Evolutionary conservation across 208 protist species (phyloP).

Genomic region (Leishmania guyanensis): DNA sequence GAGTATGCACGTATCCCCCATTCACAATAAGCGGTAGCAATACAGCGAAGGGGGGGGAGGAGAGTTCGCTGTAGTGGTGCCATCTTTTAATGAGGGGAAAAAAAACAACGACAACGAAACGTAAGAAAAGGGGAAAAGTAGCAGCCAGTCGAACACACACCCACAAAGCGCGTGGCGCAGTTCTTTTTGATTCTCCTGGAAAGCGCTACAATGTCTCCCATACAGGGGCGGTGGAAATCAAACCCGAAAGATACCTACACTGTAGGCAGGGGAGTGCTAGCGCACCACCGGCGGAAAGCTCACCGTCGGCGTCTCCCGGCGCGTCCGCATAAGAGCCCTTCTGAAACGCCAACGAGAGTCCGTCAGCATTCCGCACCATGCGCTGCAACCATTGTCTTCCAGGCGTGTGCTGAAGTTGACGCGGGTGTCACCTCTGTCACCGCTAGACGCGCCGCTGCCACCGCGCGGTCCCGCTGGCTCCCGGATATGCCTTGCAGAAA

Average conservation of each 20-base stretch:
- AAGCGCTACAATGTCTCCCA: neutral
- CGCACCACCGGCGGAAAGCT: too few relatives aligned
- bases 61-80: constrained; percentile 5
- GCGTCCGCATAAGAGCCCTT: neutral
- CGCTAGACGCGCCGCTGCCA: constrained; percentile 18
- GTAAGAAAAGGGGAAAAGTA: neutral
- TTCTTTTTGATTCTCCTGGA: neutral
- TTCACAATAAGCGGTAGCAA: neutral
- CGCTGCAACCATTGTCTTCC: constrained; percentile 28
- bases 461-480: constrained; percentile 17
- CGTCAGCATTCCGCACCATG: neutral
- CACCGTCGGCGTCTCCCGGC: neutral
- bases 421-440: constrained; percentile 11
- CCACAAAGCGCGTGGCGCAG: neutral
- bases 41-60: neutral
- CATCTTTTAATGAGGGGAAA: neutral
- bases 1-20: neutral
- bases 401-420: constrained; percentile 14
- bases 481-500: constrained; percentile 12
- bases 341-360: neutral
- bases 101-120: constrained; percentile 1
- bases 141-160: neutral
- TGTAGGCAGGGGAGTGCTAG: neutral
- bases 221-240: neutral
- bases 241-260: neutral